Percentiles rank a stretch among this genome's conserved stretches.
Evolutionary conservation across 164 flowering plant species (phyloP).

Genomic region (Warburgia ugandensis): DNA sequence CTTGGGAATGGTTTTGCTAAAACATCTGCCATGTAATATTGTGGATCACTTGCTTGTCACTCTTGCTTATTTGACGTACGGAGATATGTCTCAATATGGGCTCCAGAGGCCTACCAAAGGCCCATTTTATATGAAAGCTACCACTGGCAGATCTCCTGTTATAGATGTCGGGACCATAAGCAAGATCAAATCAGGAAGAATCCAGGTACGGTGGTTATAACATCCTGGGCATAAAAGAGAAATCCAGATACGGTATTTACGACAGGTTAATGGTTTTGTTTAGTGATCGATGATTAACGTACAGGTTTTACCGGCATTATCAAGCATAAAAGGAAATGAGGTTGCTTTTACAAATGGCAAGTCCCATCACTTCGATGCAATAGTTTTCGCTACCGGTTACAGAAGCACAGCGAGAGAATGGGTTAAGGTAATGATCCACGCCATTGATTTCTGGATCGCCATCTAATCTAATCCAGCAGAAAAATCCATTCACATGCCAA

Average conservation of each 20-base stretch:
- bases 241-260: background rate
- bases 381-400: constrained; percentile 11
- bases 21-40: constrained; percentile 12
- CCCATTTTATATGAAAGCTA: constrained; percentile 25
- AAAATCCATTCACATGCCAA: background rate
- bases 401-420: constrained; percentile 7
- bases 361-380: constrained; percentile 2
- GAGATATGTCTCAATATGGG: constrained; percentile 24
- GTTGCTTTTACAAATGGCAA: background rate
- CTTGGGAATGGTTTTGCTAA: constrained; percentile 26
- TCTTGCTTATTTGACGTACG: constrained; percentile 11
- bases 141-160: constrained; percentile 26
- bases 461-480: too few relatives aligned
- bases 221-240: background rate
- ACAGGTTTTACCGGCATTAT: constrained; percentile 3
- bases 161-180: constrained; percentile 38
- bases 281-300: background rate
- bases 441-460: too few relatives aligned
- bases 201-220: constrained; percentile 16
- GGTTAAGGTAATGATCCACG: background rate
- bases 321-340: background rate
- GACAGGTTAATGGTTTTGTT: background rate
- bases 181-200: constrained; percentile 22
- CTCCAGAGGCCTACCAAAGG: constrained; percentile 26
- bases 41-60: constrained; percentile 19